Percentiles rank a stretch among this genome's conserved stretches.
Conservation (phyloP, 164 flowering plant species). For the Piper longum region DNA sequence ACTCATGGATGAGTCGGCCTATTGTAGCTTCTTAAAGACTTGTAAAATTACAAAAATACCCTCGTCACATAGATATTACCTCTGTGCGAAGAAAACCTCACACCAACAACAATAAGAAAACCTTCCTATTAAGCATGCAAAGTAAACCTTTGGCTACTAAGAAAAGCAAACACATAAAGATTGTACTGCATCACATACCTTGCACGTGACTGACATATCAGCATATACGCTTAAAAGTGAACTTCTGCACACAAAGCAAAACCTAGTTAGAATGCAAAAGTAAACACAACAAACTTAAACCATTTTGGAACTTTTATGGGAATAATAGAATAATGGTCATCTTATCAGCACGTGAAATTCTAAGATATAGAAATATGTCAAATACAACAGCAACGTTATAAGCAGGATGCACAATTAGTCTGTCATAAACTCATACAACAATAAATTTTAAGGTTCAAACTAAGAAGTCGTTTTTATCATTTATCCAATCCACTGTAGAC, state of each 20-base stretch:
- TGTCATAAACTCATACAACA: background rate
- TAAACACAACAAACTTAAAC: background rate
- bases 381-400: too few relatives aligned
- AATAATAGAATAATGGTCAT: background rate
- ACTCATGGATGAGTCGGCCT: too few relatives aligned
- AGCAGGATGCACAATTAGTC: too few relatives aligned
- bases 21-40: too few relatives aligned
- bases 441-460: background rate
- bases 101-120: background rate
- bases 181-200: conserved; percentile 32
- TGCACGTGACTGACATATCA: conserved; percentile 95
- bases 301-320: background rate
- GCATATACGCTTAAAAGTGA: conserved; percentile 92
- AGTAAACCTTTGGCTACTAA: background rate
- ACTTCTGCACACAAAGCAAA: conserved; percentile 50
- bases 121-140: background rate
- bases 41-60: too few relatives aligned
- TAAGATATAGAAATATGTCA: background rate
- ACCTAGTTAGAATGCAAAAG: conserved; percentile 1
- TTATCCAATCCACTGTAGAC: background rate
- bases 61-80: too few relatives aligned
- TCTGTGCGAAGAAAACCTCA: too few relatives aligned
- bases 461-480: background rate
- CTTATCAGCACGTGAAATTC: too few relatives aligned
- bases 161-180: background rate